These are phyloP conservation scores for Aristolochia contorta DNA, from an alignment of 164 flowering plant genomes.

Conservation along the genomic window DNA sequence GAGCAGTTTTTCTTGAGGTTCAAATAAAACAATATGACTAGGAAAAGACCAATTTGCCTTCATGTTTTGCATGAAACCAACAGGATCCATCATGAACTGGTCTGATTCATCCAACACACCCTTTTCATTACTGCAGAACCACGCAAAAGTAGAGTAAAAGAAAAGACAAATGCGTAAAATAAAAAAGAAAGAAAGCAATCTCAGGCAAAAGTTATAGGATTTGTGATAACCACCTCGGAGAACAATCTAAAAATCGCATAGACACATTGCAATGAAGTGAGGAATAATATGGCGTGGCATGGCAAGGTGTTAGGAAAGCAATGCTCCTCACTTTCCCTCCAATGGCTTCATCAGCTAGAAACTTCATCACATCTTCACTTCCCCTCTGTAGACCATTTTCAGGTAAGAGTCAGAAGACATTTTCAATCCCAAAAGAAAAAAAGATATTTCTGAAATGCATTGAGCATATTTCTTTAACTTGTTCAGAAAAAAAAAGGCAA, in stretches of 20 bases:
- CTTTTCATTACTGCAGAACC: constrained; percentile 39
- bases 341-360: constrained; percentile 52
- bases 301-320: constrained; percentile 81
- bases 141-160: not conserved
- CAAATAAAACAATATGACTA: constrained; percentile 74
- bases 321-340: constrained; percentile 50
- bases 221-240: constrained; percentile 61
- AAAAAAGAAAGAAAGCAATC: not conserved
- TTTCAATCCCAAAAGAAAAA: not conserved
- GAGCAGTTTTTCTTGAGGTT: constrained; percentile 51
- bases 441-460: not conserved
- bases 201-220: not conserved
- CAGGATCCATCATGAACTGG: constrained; percentile 69
- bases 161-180: not conserved
- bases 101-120: constrained; percentile 66
- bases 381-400: constrained; percentile 47
- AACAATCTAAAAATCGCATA: constrained; percentile 86
- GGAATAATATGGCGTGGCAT: constrained; percentile 88
- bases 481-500: not conserved
- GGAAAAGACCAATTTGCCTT: constrained; percentile 56
- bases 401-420: constrained; percentile 11
- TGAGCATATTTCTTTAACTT: not conserved
- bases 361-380: constrained; percentile 83
- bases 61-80: constrained; percentile 39
- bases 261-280: constrained; percentile 57